phyloP scores from a whole-genome alignment of 495 filamentous ascomycete species.

The Lophium mytilinum region DNA sequence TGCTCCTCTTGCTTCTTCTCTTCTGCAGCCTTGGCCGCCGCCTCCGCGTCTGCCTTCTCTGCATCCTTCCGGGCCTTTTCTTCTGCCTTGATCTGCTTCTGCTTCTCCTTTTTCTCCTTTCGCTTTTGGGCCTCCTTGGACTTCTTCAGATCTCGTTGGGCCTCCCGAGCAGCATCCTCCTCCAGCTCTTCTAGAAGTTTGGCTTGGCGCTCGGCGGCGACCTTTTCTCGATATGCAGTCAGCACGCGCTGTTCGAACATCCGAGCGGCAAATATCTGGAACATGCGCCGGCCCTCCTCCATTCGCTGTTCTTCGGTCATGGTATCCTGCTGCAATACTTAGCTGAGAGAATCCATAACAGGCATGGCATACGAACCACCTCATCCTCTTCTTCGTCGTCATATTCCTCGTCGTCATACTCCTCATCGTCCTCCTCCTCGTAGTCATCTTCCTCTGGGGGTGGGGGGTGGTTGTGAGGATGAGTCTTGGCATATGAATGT shows the following conservation, averaged over 20 bases:
- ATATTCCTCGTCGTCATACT: constrained; percentile 82
- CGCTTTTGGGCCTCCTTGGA: constrained; percentile 86
- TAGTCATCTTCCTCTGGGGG: constrained; percentile 68
- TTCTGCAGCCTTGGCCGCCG: constrained; percentile 64
- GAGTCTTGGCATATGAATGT: constrained; percentile 33
- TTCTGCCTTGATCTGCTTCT: constrained; percentile 81
- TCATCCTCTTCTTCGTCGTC: constrained; percentile 83
- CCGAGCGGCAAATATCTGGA: constrained; percentile 96
- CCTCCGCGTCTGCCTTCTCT: constrained; percentile 87
- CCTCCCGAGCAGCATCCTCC: constrained; percentile 66
- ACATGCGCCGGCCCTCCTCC: constrained; percentile 98
- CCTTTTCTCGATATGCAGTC: constrained; percentile 94
- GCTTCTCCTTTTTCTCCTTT: constrained; percentile 79
- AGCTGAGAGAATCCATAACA: constrained; percentile 14
- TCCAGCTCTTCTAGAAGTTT: constrained; percentile 87
- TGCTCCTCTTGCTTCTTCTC: constrained; percentile 75
- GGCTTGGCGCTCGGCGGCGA: constrained; percentile 81
- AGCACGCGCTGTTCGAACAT: constrained; percentile 99
- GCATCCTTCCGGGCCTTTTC: constrained; percentile 80
- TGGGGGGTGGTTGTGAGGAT: constrained; percentile 49
- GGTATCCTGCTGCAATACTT: constrained; percentile 53
- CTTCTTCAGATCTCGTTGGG: constrained; percentile 82
- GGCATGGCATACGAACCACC: constrained; percentile 45
- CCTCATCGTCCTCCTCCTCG: constrained; percentile 76
- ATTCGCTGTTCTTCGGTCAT: constrained; percentile 98